Percentiles rank a stretch among this genome's conserved stretches.
phyloP scores from a whole-genome alignment of 1,284 basidiomycete genomes.

The Ganoderma sinense region DNA sequence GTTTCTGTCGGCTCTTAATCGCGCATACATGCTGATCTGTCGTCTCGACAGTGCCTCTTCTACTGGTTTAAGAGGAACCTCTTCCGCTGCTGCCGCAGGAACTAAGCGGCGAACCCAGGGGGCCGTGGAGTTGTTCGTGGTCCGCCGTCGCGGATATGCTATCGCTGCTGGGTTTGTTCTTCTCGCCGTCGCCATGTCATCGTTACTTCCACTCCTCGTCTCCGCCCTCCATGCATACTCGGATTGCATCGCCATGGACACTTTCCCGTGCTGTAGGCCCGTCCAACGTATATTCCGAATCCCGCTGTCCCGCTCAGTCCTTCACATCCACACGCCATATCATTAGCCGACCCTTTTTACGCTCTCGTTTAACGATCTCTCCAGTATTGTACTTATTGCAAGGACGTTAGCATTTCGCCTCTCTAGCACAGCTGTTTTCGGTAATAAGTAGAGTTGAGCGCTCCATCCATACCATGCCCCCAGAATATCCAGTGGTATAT shows the following conservation, averaged over 20 bases:
- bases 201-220: conserved; percentile 4
- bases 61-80: conserved; percentile 87
- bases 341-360: not conserved
- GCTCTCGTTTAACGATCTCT: conserved; percentile 9
- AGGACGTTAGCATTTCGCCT: conserved; percentile 16
- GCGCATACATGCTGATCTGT: not conserved
- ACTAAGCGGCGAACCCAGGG: conserved; percentile 46
- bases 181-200: conserved; percentile 16
- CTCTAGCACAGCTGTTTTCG: not conserved
- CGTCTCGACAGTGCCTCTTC: conserved; percentile 66
- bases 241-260: conserved; percentile 30
- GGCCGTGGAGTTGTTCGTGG: not conserved
- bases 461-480: not conserved
- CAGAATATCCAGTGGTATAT: not conserved
- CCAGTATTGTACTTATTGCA: conserved; percentile 22
- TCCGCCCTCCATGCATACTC: conserved; percentile 7
- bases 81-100: conserved; percentile 82
- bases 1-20: conserved; percentile 1
- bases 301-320: not conserved
- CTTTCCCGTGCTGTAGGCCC: conserved; percentile 22
- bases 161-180: conserved; percentile 8
- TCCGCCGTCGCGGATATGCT: conserved; percentile 8
- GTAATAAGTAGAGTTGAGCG: not conserved
- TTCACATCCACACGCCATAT: not conserved
- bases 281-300: not conserved